These are phyloP conservation scores for Alternaria sp. DNA, from an alignment of 2,329 filamentous ascomycete genomes.

Conservation along the genomic window DNA sequence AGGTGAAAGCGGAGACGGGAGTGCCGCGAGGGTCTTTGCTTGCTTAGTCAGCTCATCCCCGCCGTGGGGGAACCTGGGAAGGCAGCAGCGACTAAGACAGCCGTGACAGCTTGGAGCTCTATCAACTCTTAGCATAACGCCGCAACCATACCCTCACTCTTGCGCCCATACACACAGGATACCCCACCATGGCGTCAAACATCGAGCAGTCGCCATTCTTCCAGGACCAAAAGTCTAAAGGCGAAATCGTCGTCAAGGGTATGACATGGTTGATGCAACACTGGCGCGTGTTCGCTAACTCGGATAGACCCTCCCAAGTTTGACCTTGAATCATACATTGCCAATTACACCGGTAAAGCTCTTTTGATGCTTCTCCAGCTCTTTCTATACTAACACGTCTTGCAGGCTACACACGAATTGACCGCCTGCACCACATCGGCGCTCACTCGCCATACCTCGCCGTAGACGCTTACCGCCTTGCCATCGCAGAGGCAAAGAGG, in stretches of 20 bases:
- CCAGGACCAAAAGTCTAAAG: slow-evolving; percentile 39
- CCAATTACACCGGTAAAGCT: slow-evolving; percentile 80
- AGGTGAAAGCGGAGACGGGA: neutral
- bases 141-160: slow-evolving; percentile 15
- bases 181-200: slow-evolving; percentile 43
- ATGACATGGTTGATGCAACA: slow-evolving; percentile 7
- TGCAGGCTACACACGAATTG: slow-evolving; percentile 78
- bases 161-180: slow-evolving; percentile 5
- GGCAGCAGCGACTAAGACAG: slow-evolving; percentile 27
- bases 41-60: slow-evolving; percentile 24
- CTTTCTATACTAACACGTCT: neutral
- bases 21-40: slow-evolving; percentile 8
- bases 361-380: neutral
- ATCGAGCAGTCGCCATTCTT: slow-evolving; percentile 51
- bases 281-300: slow-evolving; percentile 27
- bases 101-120: slow-evolving; percentile 23
- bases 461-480: slow-evolving; percentile 80
- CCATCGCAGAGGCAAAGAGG: slow-evolving; percentile 76
- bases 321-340: slow-evolving; percentile 88
- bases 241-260: slow-evolving; percentile 47
- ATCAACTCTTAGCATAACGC: slow-evolving; percentile 21
- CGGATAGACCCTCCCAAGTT: slow-evolving; percentile 78
- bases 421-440: slow-evolving; percentile 84
- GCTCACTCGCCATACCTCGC: slow-evolving; percentile 77
- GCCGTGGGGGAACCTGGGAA: slow-evolving; percentile 24